Evolutionary conservation across 139 green algal genomes (phyloP).

Genomic region (Chlorella sp.): DNA sequence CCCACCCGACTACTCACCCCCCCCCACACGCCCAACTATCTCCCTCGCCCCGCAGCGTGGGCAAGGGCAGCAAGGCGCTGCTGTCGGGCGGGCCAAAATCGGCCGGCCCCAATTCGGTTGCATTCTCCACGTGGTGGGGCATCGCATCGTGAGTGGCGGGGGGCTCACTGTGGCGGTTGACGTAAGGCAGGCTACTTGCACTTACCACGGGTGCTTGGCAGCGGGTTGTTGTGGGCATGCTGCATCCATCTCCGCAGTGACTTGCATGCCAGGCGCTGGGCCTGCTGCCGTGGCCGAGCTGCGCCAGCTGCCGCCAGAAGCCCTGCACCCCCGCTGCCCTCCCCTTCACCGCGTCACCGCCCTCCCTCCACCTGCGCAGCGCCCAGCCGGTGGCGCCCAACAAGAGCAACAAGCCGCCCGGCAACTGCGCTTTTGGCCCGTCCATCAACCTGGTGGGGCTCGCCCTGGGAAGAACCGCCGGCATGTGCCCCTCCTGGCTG

Average conservation of each 20-base stretch:
- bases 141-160: no score
- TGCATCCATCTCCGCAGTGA: background rate
- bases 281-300: background rate
- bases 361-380: background rate
- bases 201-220: no score
- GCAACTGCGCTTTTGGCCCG: background rate
- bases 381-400: background rate
- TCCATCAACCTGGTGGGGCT: constrained; percentile 1
- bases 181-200: no score
- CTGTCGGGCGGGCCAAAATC: no score
- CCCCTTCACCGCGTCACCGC: no score
- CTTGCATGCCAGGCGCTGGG: background rate
- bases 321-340: background rate
- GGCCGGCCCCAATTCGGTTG: no score
- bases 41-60: no score
- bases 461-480: background rate
- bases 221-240: background rate
- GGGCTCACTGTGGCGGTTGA: no score
- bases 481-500: constrained; percentile 10
- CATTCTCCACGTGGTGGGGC: no score
- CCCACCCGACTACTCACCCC: no score
- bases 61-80: no score
- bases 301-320: background rate
- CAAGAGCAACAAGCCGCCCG: background rate
- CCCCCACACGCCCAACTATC: no score